Evolutionary conservation across 2,329 filamentous ascomycete genomes (phyloP).

Genomic region (Canariomyces notabilis): DNA sequence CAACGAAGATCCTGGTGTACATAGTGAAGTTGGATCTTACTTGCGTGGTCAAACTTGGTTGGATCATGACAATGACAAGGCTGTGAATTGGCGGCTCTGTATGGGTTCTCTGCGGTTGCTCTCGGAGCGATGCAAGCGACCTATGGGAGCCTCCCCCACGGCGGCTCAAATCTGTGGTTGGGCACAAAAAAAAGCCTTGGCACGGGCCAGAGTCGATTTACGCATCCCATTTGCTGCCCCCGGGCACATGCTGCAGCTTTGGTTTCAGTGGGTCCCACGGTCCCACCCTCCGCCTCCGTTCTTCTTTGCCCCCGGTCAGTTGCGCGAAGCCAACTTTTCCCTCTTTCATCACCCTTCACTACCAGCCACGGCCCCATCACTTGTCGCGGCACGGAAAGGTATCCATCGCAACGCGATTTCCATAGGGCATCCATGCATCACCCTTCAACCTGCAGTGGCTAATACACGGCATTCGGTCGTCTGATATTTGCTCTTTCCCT

Average conservation of each 20-base stretch:
- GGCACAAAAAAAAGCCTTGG: neutral
- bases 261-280: neutral
- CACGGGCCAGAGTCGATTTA: neutral
- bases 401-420: neutral
- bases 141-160: too few species aligned
- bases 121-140: too few species aligned
- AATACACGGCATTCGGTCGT: neutral
- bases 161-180: neutral
- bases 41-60: too few species aligned
- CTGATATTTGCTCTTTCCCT: neutral
- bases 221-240: neutral
- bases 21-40: too few species aligned
- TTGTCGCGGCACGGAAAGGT: neutral
- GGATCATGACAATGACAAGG: too few species aligned
- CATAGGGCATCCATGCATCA: neutral
- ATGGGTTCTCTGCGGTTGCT: too few species aligned
- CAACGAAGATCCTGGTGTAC: too few species aligned
- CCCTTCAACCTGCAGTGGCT: too few species aligned
- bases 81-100: too few species aligned
- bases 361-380: conserved; percentile 9
- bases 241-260: neutral
- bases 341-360: conserved; percentile 3
- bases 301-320: neutral
- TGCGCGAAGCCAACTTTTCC: conserved; percentile 11
- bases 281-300: neutral